Percentiles rank a stretch among this genome's conserved stretches.
phyloP scores from a whole-genome alignment of 108 stramenopile species.

The Conticribra weissflogii region DNA sequence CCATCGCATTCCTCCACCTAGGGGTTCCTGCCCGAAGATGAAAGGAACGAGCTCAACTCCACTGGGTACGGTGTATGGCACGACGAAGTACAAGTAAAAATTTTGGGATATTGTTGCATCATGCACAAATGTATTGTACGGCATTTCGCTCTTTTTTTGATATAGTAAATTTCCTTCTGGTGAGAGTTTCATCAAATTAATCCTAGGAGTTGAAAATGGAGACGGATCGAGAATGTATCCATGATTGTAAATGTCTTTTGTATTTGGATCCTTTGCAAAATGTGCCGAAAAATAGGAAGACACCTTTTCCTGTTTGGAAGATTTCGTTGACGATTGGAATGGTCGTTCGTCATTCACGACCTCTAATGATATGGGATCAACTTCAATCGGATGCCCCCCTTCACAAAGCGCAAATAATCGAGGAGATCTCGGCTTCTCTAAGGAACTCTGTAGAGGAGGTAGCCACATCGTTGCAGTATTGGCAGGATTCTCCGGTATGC shows the following conservation, averaged over 20 bases:
- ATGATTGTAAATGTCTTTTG: conserved; percentile 43
- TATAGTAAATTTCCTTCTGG: conserved; percentile 17
- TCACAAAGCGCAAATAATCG: conserved; percentile 42
- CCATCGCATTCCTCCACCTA: conserved; percentile 35
- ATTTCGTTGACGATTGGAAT: conserved; percentile 1
- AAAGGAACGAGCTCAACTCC: conserved; percentile 6
- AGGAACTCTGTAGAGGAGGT: conserved; percentile 1
- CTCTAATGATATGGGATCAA: conserved; percentile 34
- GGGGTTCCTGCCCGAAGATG: conserved; percentile 11
- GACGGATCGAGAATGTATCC: conserved; percentile 22
- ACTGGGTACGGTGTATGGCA: conserved; percentile 17
- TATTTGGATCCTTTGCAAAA: conserved; percentile 22
- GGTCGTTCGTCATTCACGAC: conserved; percentile 14
- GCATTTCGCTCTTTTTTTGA: conserved; percentile 31
- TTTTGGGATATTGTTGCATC: conserved; percentile 32
- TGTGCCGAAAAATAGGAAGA: conserved; percentile 50
- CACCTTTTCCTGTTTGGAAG: not conserved
- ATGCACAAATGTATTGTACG: conserved; percentile 38
- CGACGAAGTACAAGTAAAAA: conserved; percentile 15
- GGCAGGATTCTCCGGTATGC: conserved; percentile 36
- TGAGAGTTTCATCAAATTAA: conserved; percentile 45
- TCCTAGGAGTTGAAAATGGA: conserved; percentile 5
- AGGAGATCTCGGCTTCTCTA: not conserved
- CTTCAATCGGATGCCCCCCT: conserved; percentile 45
- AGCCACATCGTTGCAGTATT: conserved; percentile 45